phyloP scores from a whole-genome alignment of 2,329 filamentous ascomycete species.

The Alternaria atra region DNA sequence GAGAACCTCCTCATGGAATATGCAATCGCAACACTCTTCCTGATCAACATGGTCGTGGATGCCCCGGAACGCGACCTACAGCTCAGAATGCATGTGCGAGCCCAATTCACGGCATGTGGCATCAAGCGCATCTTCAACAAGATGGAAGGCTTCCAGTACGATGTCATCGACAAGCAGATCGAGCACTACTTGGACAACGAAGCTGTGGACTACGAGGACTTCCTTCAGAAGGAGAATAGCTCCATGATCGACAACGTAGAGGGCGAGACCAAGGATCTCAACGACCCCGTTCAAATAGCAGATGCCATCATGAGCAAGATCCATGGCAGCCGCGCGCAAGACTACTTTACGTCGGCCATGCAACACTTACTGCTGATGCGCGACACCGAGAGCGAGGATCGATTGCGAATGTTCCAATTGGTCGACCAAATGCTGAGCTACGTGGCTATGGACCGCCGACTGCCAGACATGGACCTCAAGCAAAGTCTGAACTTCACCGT shows the following conservation, averaged over 20 bases:
- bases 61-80: slow-evolving; percentile 88
- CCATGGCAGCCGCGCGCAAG: slow-evolving; percentile 82
- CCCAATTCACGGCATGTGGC: slow-evolving; percentile 94
- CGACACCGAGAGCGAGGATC: slow-evolving; percentile 90
- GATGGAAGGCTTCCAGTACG: slow-evolving; percentile 99
- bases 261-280: slow-evolving; percentile 88
- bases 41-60: slow-evolving; percentile 97
- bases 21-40: slow-evolving; percentile 89
- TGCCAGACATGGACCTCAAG: slow-evolving; percentile 97
- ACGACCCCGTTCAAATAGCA: slow-evolving; percentile 89
- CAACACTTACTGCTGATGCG: slow-evolving; percentile 94
- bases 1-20: slow-evolving; percentile 99
- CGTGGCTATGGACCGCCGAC: slow-evolving; percentile 94
- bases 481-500: slow-evolving; percentile 98
- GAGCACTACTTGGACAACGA: slow-evolving; percentile 93
- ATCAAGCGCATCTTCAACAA: slow-evolving; percentile 93
- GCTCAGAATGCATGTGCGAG: slow-evolving; percentile 90
- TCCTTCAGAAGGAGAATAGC: slow-evolving; percentile 88
- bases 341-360: slow-evolving; percentile 95
- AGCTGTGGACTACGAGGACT: slow-evolving; percentile 97
- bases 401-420: slow-evolving; percentile 93
- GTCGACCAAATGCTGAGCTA: slow-evolving; percentile 99
- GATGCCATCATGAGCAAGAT: slow-evolving; percentile 91
- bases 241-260: slow-evolving; percentile 90
- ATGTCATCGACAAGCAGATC: slow-evolving; percentile 97